Evolutionary conservation across 2,329 filamentous ascomycete species (phyloP).

Genomic region (Paracamarosporium sp.): DNA sequence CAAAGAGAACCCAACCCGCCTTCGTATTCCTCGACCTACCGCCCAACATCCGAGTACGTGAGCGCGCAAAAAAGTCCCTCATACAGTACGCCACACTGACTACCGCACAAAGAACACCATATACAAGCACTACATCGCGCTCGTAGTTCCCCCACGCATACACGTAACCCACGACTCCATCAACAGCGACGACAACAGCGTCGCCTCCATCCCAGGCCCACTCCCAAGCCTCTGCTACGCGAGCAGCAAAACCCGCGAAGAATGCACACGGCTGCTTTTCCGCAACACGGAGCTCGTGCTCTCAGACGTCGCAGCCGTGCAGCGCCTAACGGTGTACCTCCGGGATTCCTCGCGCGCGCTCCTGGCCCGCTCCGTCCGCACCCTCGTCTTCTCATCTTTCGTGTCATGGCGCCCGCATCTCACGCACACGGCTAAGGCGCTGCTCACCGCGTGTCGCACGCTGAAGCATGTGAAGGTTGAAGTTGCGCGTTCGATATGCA

Average conservation of each 20-base stretch:
- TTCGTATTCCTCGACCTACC: background rate
- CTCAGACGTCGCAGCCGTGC: background rate
- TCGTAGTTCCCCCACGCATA: background rate
- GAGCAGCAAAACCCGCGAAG: background rate
- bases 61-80: background rate
- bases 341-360: background rate
- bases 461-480: slow-evolving; percentile 1
- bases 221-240: slow-evolving; percentile 7
- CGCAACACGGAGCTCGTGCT: background rate
- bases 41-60: background rate
- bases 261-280: background rate
- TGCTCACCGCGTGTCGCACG: background rate
- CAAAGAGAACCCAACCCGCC: background rate
- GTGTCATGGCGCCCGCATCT: slow-evolving; percentile 5
- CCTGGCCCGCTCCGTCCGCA: background rate
- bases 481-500: background rate
- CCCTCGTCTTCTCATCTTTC: background rate
- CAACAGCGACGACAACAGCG: background rate
- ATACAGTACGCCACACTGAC: too few relatives aligned
- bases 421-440: background rate
- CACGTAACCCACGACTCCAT: background rate
- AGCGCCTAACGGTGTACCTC: background rate
- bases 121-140: background rate
- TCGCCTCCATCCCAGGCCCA: background rate
- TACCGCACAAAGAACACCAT: background rate